Percentiles rank a stretch among this genome's conserved stretches.
These are phyloP conservation scores for Eucalyptus regnans DNA, from an alignment of 345 rosid genomes.

Conservation along the genomic window DNA sequence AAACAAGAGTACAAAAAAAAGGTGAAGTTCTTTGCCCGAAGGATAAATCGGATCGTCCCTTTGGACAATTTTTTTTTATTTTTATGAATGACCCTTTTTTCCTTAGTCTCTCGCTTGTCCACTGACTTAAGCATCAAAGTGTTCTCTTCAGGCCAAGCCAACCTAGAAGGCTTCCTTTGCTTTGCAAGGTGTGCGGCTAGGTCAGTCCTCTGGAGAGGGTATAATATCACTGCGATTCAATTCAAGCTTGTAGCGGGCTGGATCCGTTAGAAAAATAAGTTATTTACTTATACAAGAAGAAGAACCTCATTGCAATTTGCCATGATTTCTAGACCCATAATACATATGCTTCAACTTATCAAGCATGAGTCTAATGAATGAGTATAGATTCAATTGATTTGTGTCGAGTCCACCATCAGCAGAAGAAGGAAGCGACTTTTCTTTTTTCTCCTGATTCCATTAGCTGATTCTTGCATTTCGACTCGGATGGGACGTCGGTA, in stretches of 20 bases:
- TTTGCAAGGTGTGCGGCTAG: not conserved
- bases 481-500: not conserved
- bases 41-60: not conserved
- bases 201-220: not conserved
- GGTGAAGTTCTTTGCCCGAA: not conserved
- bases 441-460: not conserved
- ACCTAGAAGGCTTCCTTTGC: not conserved
- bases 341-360: not conserved
- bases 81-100: not conserved
- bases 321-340: not conserved
- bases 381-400: not conserved
- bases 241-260: not conserved
- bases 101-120: not conserved
- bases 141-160: not conserved
- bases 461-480: not conserved
- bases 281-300: not conserved
- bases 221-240: rapidly evolving
- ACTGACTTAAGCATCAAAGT: not conserved
- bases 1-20: not conserved
- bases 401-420: not conserved
- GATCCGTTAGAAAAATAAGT: not conserved
- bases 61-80: not conserved
- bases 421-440: not conserved
- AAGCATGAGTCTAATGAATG: not conserved
- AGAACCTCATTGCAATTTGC: not conserved